Conservation (phyloP, 352 stramenopile genomes). For the Globisporangium camurandrum region DNA sequence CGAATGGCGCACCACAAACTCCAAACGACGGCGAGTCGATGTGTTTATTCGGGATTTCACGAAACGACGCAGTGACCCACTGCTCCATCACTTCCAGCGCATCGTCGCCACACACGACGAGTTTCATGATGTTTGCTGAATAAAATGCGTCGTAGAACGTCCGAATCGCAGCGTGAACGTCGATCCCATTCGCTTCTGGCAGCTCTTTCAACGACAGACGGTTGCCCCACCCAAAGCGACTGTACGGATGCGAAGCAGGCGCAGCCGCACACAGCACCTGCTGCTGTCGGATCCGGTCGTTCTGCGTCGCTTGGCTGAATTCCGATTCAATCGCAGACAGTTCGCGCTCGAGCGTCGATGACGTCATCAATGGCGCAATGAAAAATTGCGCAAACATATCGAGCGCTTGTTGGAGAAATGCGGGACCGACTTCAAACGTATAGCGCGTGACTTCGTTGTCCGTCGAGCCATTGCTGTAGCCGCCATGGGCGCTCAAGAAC, state of each 20-base stretch:
- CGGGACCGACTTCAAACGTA: constrained; percentile 87
- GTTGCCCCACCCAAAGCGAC: constrained; percentile 84
- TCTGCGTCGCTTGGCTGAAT: constrained; percentile 75
- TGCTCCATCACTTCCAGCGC: constrained; percentile 57
- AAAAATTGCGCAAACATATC: constrained; percentile 96
- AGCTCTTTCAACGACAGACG: constrained; percentile 52
- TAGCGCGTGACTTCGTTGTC: constrained; percentile 92
- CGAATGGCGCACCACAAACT: constrained; percentile 40
- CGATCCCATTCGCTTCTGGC: constrained; percentile 28
- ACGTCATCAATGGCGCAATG: constrained; percentile 81
- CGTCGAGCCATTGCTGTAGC: constrained; percentile 89
- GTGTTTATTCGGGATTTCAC: constrained; percentile 48
- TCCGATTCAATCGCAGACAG: constrained; percentile 85
- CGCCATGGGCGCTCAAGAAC: constrained; percentile 85
- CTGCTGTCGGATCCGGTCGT: constrained; percentile 57
- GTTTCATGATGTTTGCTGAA: constrained; percentile 80
- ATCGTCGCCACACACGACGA: constrained; percentile 75
- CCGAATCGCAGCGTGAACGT: constrained; percentile 54
- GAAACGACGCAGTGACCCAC: constrained; percentile 59
- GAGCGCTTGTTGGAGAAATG: constrained; percentile 53
- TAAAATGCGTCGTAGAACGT: constrained; percentile 69
- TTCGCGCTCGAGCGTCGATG: constrained; percentile 74
- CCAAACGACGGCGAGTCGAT: constrained; percentile 35
- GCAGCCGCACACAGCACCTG: constrained; percentile 73
- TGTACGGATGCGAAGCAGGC: constrained; percentile 54